Evolutionary conservation across 306 rosid genomes (phyloP), one percentile per base, ranked within the genome.

Genomic region (Rosa persica): DNA sequence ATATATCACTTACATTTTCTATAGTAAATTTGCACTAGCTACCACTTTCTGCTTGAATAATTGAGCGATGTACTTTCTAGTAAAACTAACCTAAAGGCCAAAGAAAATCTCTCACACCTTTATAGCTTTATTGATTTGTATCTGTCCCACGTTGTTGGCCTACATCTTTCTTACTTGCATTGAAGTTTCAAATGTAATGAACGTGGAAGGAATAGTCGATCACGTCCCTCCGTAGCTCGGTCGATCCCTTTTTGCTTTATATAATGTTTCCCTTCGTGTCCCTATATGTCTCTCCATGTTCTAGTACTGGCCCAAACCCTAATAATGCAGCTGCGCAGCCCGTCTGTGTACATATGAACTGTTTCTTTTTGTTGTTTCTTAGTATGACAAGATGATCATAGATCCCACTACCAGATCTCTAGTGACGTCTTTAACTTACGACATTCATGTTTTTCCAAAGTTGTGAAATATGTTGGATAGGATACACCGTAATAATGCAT

Each of bases 221-320:
- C 55, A 30, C 62, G 36, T 79, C 73, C n/a, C 20, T 27, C 38
- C 67, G 17, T 13, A 61, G 67, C 19, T 27, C 39, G 9, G 6
- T 27, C 40, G n/a, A 30, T 5, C 66, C n/a, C 78, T 85, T 81
- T 30, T 77, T 55, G 72, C 85, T 77, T 80, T 83, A 81, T 74
- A 75, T 76, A 70, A n/a, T 25, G 70, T 47, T 66, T 65, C 40
- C 75, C 27, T 25, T 64, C 27, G 16, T n/a, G 66, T 58, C 82
- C 60, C 66, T 62, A 5, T 58, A 16, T 30, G 40, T 61, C 40
- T 61, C 19, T 60, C 67, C 13, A 9, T 57, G 64, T 57, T 55
- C 27, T 55, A 52, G 54, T 4, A 16, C 57, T 20, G 12, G 12
- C 64, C 25, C 9, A 54, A 54, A 54, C 23, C 27, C 64, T 58